These are phyloP conservation scores for Solanum chiquidenum DNA, from an alignment of 257 asterid genomes.

Conservation along the genomic window DNA sequence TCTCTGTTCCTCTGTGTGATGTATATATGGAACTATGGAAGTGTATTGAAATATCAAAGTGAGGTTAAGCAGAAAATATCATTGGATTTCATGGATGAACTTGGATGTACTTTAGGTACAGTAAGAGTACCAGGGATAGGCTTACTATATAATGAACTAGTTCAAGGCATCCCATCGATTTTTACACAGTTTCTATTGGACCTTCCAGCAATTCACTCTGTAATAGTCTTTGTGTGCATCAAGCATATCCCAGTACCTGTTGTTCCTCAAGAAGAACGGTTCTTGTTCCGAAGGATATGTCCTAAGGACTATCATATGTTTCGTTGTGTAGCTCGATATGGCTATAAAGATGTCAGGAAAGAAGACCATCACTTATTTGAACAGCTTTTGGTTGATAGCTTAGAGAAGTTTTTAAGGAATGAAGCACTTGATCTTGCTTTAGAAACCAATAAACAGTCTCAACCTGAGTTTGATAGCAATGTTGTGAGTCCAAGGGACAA, in stretches of 20 bases:
- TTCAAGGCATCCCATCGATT: conserved; percentile 83
- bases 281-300: conserved; percentile 68
- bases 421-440: conserved; percentile 73
- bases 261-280: conserved; percentile 87
- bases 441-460: conserved; percentile 21
- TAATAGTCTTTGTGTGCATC: conserved; percentile 77
- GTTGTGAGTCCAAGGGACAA: conserved; percentile 29
- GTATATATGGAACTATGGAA: conserved; percentile 95
- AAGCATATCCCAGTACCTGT: conserved; percentile 79
- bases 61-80: conserved; percentile 78
- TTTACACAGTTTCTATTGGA: conserved; percentile 66
- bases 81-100: conserved; percentile 66
- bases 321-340: conserved; percentile 88
- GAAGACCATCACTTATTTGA: conserved; percentile 83
- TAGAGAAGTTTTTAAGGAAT: conserved; percentile 59
- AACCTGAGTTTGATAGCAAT: conserved; percentile 30
- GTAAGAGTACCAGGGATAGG: conserved; percentile 91
- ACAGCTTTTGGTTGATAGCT: conserved; percentile 69
- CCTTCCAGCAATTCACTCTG: conserved; percentile 88
- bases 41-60: conserved; percentile 71
- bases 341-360: conserved; percentile 80
- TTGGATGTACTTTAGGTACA: conserved; percentile 74
- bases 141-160: conserved; percentile 76
- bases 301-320: conserved; percentile 93
- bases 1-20: conserved; percentile 61